Evolutionary conservation across 495 filamentous ascomycete species (phyloP).

Genomic region (Hypoxylon crocopeplum): DNA sequence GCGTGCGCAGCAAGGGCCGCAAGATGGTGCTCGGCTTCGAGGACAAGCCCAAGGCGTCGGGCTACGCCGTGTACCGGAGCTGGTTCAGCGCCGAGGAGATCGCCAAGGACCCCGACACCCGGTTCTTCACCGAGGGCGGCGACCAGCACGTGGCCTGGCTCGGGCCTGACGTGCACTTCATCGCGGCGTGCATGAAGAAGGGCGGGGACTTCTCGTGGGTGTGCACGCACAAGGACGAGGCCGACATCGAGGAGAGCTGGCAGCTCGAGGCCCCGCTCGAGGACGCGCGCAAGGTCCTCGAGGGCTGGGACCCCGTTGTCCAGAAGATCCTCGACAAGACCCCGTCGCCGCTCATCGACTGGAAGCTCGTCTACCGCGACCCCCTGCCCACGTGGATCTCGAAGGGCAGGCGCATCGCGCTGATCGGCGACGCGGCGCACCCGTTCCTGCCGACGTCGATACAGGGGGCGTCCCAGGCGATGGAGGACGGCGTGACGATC

Average conservation of each 20-base stretch:
- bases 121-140: constrained; percentile 66
- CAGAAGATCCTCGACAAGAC: constrained; percentile 66
- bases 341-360: constrained; percentile 67
- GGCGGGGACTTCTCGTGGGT: constrained; percentile 75
- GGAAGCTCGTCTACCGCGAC: constrained; percentile 75
- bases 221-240: constrained; percentile 63
- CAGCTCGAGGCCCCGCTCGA: constrained; percentile 65
- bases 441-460: constrained; percentile 74
- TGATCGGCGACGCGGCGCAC: constrained; percentile 76
- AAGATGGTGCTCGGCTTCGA: constrained; percentile 69
- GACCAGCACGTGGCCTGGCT: constrained; percentile 67
- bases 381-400: constrained; percentile 71
- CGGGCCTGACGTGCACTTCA: constrained; percentile 69
- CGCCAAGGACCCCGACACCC: constrained; percentile 66
- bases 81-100: constrained; percentile 68
- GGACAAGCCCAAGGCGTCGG: constrained; percentile 64
- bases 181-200: constrained; percentile 66
- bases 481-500: constrained; percentile 74
- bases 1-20: constrained; percentile 64
- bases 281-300: constrained; percentile 63
- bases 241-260: constrained; percentile 70
- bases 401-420: constrained; percentile 61
- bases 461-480: constrained; percentile 75
- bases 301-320: constrained; percentile 71
- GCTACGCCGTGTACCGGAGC: constrained; percentile 65